These are phyloP conservation scores for Starmera caribaea DNA, from an alignment of 805 yeast genomes.

Conservation along the genomic window DNA sequence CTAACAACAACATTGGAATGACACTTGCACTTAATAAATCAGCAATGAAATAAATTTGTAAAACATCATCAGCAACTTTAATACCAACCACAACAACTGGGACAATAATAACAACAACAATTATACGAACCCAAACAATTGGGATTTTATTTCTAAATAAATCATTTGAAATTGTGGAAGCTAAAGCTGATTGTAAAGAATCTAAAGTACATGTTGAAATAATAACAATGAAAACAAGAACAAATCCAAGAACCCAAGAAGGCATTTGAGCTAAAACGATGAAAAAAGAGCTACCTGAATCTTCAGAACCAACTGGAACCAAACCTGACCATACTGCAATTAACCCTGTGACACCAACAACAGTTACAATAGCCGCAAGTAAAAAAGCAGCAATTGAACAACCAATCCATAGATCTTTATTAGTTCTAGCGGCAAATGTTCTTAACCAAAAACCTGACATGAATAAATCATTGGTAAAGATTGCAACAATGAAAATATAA, in stretches of 20 bases:
- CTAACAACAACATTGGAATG: conserved; percentile 76
- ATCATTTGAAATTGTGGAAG: conserved; percentile 84
- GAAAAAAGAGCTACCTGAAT: conserved; percentile 65
- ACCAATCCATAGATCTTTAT: conserved; percentile 68
- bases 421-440: conserved; percentile 78
- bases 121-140: conserved; percentile 52
- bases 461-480: conserved; percentile 83
- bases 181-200: conserved; percentile 80
- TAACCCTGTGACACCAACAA: conserved; percentile 78
- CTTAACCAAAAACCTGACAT: conserved; percentile 91
- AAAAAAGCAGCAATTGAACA: conserved; percentile 66
- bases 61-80: conserved; percentile 69
- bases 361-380: conserved; percentile 50
- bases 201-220: conserved; percentile 87
- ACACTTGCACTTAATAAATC: conserved; percentile 83
- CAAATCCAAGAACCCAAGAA: conserved; percentile 78
- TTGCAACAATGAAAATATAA: conserved; percentile 77
- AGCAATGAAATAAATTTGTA: conserved; percentile 83
- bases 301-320: conserved; percentile 31
- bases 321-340: conserved; percentile 87
- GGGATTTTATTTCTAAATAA: conserved; percentile 73
- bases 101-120: conserved; percentile 71
- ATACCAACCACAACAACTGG: conserved; percentile 83
- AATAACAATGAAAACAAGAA: conserved; percentile 61
- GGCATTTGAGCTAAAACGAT: conserved; percentile 65